phyloP scores from a whole-genome alignment of 2,329 filamentous ascomycete species.

The Harringtonia lauricola region DNA sequence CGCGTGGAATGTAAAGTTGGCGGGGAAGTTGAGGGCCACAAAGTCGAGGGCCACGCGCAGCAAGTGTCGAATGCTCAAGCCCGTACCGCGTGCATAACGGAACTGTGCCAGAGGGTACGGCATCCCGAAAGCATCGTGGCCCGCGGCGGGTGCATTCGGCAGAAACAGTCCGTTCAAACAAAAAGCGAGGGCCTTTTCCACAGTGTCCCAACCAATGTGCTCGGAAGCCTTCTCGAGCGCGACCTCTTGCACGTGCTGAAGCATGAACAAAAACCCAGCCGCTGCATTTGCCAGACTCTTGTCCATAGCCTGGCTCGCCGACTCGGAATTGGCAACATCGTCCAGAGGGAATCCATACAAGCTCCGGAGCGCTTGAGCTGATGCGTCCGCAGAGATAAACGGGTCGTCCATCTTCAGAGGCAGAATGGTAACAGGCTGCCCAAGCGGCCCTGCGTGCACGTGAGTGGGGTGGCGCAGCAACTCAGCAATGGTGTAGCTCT shows the following conservation, averaged over 20 bases:
- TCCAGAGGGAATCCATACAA: constrained; percentile 11
- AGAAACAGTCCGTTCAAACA: constrained; percentile 17
- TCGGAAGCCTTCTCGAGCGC: constrained; percentile 6
- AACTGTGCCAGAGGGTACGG: constrained; percentile 22
- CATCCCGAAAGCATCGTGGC: constrained; percentile 8
- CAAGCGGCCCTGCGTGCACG: constrained; percentile 8
- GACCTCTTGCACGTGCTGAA: constrained; percentile 7
- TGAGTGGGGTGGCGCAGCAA: constrained; percentile 3
- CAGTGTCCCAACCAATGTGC: constrained; percentile 10
- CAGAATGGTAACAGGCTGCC: constrained; percentile 3
- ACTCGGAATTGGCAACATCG: background rate
- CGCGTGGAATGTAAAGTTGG: constrained; percentile 34
- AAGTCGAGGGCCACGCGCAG: constrained; percentile 47
- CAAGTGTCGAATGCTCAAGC: constrained; percentile 26
- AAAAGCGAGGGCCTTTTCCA: constrained; percentile 11
- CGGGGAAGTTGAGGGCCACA: constrained; percentile 47
- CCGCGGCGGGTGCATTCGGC: constrained; percentile 15
- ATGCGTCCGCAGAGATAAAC: constrained; percentile 6
- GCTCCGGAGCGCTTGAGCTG: constrained; percentile 9
- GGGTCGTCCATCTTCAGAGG: constrained; percentile 9
- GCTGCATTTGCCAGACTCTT: constrained; percentile 8
- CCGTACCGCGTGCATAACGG: constrained; percentile 41
- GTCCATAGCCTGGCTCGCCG: constrained; percentile 4
- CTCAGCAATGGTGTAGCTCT: constrained; percentile 11
- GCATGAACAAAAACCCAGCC: constrained; percentile 11